Base-by-base conservation (phyloP, 345 rosid species). In the Pistacia atlantica region DNA sequence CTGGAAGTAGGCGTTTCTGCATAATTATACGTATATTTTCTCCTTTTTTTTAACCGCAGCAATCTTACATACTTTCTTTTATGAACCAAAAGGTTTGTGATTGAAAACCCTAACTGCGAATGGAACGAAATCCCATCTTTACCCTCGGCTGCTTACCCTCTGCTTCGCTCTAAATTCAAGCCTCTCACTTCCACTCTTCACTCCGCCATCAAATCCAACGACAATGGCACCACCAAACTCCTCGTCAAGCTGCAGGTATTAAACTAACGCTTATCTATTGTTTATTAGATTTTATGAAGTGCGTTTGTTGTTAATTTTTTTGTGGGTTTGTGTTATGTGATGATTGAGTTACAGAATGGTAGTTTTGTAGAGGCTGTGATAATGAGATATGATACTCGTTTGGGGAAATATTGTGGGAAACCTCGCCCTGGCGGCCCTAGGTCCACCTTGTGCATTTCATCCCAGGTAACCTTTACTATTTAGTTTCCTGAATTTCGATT, bases 321-420 rank as follows among this genome's bases (percentile, higher is more conserved):
- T 63, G 13, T 70, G 25, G 3, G 17, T 38, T 75, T 22, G 8
- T 71, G 9, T 60, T 48, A 14, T 69, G 65, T 7, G 9, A 42
- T 42, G 46, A 42, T 6, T 42, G n/a, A 58, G 79, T 14, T 35
- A 12, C 56, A 95, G 99, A 92, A 83, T 80, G 93, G 93, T 75
- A 92, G 92, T 75, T 90, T 85, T 74, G 94, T 96, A 86, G 97
- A 96, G 83, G 94, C 98, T 72, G 99, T 96, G 81, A 87, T 96
- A 54, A 96, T 96, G 98, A 80, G 90, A 81, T 96, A 96, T 14
- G 97, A 96, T 76, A 89, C 88, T 25, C 91, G 97, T 8, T 83
- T 96, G 67, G 99, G 99, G 66, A 90, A 85, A 79, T 92, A 90
- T 75, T 84, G 87, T 66, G 99, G 97, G 70, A 89, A 93, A 72